Percentiles rank a stretch among this genome's conserved stretches.
Conservation (phyloP, 306 rosid species). For the Lagenaria siceraria region DNA sequence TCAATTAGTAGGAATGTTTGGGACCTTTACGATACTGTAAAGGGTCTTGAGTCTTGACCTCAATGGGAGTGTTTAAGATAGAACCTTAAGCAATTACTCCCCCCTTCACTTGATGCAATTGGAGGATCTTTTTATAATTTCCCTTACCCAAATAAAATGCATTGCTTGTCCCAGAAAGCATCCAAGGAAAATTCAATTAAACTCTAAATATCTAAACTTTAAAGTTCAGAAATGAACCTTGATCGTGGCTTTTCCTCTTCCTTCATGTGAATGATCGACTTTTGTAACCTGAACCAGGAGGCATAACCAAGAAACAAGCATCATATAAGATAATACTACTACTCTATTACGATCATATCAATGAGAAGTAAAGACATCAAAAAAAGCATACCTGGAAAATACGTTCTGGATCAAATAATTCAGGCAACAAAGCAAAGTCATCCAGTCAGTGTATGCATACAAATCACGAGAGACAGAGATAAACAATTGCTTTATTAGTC, state of each 20-base stretch:
- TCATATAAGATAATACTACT: neutral
- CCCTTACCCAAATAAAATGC: neutral
- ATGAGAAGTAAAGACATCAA: neutral
- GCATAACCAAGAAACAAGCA: neutral
- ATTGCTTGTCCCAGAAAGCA: neutral
- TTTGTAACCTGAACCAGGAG: conserved; percentile 45
- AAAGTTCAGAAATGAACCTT: conserved; percentile 42
- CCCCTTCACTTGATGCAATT: neutral
- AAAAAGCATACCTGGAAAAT: conserved; percentile 50
- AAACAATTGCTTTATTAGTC: neutral
- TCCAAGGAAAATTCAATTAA: neutral
- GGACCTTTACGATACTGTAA: neutral
- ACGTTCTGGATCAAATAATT: conserved; percentile 44
- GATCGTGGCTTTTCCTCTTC: conserved; percentile 91
- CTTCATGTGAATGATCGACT: conserved; percentile 92
- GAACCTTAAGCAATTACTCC: neutral
- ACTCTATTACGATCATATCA: neutral
- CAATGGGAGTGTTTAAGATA: neutral
- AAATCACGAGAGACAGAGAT: neutral
- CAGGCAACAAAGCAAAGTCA: conserved; percentile 10
- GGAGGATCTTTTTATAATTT: neutral
- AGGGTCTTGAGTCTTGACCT: neutral
- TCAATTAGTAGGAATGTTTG: neutral
- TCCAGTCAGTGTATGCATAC: conserved; percentile 8
- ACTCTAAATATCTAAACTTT: neutral